Conservation (phyloP, 345 rosid species). For the Aquilaria sinensis region DNA sequence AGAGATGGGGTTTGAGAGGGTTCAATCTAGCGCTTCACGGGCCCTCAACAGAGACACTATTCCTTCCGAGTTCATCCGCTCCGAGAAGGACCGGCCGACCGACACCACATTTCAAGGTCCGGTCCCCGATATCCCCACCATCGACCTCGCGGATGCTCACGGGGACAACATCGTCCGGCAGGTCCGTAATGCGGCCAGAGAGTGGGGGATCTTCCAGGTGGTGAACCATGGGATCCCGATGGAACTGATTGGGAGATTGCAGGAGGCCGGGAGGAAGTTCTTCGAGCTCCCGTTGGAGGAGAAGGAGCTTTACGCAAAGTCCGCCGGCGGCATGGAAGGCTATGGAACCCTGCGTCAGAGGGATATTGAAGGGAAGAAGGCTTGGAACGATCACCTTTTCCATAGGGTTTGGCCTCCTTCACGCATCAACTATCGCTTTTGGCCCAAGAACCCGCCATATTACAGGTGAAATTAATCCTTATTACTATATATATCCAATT, state of each 20-base stretch:
- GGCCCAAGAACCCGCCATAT: constrained; percentile 71
- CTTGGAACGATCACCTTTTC: constrained; percentile 83
- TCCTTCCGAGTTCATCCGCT: constrained; percentile 59
- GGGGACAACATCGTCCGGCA: constrained; percentile 17
- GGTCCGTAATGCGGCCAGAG: constrained; percentile 28
- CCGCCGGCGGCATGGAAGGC: constrained; percentile 41
- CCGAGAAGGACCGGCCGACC: constrained; percentile 66
- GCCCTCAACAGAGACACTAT: constrained; percentile 27
- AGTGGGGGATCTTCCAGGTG: constrained; percentile 68
- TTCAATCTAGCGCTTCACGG: constrained; percentile 38
- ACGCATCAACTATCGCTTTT: constrained; percentile 43
- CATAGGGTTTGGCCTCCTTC: constrained; percentile 79
- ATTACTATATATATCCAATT: too few species aligned
- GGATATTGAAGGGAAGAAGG: constrained; percentile 47
- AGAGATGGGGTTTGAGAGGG: constrained; percentile 40
- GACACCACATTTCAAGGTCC: constrained; percentile 52
- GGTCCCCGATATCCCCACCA: constrained; percentile 35
- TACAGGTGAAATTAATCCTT: constrained; percentile 37
- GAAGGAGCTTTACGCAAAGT: constrained; percentile 51
- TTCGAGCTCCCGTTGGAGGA: constrained; percentile 63
- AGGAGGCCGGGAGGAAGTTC: constrained; percentile 50
- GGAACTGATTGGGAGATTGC: constrained; percentile 37
- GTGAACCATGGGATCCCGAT: constrained; percentile 53
- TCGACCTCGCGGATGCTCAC: constrained; percentile 35
- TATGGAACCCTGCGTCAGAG: constrained; percentile 59